These are phyloP conservation scores for Macadamia tetraphylla DNA, from an alignment of 164 flowering plant species.

Conservation along the genomic window DNA sequence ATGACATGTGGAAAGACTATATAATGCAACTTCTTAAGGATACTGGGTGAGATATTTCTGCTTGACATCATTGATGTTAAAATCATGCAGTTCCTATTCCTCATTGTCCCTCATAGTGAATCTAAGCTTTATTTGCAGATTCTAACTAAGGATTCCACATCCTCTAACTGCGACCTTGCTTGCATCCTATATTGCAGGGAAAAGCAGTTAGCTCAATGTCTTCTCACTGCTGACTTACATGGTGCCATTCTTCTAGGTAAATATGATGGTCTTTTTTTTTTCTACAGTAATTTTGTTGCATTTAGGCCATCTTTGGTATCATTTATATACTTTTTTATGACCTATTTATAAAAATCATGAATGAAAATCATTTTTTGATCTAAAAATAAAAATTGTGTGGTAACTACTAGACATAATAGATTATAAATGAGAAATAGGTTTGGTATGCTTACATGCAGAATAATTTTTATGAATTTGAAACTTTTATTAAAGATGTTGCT, in stretches of 20 bases:
- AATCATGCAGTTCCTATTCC: not conserved
- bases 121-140: too few relatives aligned
- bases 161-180: not conserved
- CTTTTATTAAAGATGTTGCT: too few relatives aligned
- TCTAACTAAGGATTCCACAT: not conserved
- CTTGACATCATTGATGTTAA: not conserved
- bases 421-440: too few relatives aligned
- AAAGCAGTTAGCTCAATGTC: conserved; percentile 50
- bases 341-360: too few relatives aligned
- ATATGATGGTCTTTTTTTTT: not conserved
- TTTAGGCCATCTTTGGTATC: too few relatives aligned
- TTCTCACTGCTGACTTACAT: conserved; percentile 75
- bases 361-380: too few relatives aligned
- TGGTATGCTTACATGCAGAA: too few relatives aligned
- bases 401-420: too few relatives aligned
- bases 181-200: conserved; percentile 43
- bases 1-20: conserved; percentile 75
- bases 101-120: not conserved
- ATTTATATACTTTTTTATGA: too few relatives aligned
- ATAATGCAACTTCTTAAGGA: conserved; percentile 53
- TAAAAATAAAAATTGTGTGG: too few relatives aligned
- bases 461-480: too few relatives aligned
- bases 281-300: too few relatives aligned
- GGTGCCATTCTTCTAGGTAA: conserved; percentile 78
- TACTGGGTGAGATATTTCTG: conserved; percentile 39